These are phyloP conservation scores for Rosellinia necatrix DNA, from an alignment of 2,329 filamentous ascomycete species.

Conservation along the genomic window DNA sequence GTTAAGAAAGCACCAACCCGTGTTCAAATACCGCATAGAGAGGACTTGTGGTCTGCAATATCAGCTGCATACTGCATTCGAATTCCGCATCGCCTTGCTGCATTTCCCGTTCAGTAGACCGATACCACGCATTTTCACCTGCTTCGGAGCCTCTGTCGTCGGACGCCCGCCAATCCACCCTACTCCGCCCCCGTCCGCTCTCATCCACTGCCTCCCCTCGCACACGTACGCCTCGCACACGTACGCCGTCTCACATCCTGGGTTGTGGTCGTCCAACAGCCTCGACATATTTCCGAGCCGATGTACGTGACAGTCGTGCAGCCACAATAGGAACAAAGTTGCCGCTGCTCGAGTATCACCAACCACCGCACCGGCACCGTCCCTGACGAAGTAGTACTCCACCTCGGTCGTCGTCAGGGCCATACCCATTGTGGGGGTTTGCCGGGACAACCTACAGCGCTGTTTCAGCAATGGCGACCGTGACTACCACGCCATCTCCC, in stretches of 20 bases:
- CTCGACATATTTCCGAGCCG: conserved; percentile 22
- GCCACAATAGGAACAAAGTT: conserved; percentile 31
- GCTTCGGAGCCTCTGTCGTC: neutral
- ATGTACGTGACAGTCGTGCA: conserved; percentile 30
- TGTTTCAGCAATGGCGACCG: conserved; percentile 37
- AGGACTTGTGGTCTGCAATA: conserved; percentile 9
- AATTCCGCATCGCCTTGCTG: conserved; percentile 10
- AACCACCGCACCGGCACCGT: conserved; percentile 16
- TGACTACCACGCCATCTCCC: conserved; percentile 37
- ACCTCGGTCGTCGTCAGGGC: conserved; percentile 21
- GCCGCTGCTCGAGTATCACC: conserved; percentile 27
- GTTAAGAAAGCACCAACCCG: conserved; percentile 5
- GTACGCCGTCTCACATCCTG: conserved; percentile 17
- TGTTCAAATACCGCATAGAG: conserved; percentile 13
- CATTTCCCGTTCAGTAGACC: conserved; percentile 6
- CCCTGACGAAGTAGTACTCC: conserved; percentile 10
- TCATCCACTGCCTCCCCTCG: conserved; percentile 25
- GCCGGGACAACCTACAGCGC: conserved; percentile 23
- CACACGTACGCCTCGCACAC: conserved; percentile 32
- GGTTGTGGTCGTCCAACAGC: conserved; percentile 10
- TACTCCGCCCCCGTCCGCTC: neutral
- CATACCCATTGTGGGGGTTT: conserved; percentile 29
- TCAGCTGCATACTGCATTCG: too few relatives aligned
- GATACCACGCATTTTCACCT: conserved; percentile 19
- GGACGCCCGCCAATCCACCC: neutral